Conservation (phyloP, 495 filamentous ascomycete species). For the Hypoxylon lenormandii region DNA sequence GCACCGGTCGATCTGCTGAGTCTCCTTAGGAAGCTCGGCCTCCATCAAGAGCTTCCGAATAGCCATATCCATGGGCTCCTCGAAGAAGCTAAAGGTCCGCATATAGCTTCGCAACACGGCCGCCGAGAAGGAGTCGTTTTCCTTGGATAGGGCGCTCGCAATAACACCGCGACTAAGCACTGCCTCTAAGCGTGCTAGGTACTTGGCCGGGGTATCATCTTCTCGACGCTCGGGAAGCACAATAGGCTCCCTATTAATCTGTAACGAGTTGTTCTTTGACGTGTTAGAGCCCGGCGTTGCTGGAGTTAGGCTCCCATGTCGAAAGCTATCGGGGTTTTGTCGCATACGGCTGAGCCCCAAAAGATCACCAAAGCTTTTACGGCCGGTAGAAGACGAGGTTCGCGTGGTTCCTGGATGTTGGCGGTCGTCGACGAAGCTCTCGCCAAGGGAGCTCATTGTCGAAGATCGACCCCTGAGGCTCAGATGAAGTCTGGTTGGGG, state of each 20-base stretch:
- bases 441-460: constrained; percentile 82
- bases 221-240: constrained; percentile 83
- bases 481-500: constrained; percentile 69
- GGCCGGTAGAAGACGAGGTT: constrained; percentile 84
- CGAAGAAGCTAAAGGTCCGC: constrained; percentile 91
- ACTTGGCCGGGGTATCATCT: constrained; percentile 88
- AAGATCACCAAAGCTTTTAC: constrained; percentile 90
- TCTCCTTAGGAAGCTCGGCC: constrained; percentile 94
- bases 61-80: constrained; percentile 97
- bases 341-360: constrained; percentile 80
- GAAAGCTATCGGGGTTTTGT: constrained; percentile 75
- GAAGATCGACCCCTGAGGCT: constrained; percentile 81
- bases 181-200: constrained; percentile 83
- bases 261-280: constrained; percentile 79
- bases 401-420: constrained; percentile 68
- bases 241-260: constrained; percentile 69
- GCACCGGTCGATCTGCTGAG: constrained; percentile 96
- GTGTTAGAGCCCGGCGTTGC: constrained; percentile 72
- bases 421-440: constrained; percentile 70
- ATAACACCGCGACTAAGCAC: constrained; percentile 80
- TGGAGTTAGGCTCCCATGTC: constrained; percentile 72
- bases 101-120: constrained; percentile 91
- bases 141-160: constrained; percentile 83
- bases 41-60: constrained; percentile 96
- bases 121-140: constrained; percentile 82